Conservation (phyloP, 208 protist genomes). For the Wallacemonas collosoma region DNA sequence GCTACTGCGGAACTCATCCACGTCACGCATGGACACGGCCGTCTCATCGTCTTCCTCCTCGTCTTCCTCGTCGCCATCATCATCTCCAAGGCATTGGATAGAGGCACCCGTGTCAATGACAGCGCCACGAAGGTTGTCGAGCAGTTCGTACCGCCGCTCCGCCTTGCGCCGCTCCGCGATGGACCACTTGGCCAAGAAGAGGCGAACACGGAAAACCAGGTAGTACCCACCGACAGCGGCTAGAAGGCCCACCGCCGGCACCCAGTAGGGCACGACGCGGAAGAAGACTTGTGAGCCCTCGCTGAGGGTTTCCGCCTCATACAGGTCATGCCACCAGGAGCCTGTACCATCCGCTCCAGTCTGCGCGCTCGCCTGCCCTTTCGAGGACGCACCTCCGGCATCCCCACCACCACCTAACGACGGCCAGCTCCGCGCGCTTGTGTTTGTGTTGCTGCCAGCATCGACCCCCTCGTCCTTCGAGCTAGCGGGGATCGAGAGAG, state of each 20-base stretch:
- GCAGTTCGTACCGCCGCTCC: conserved; percentile 71
- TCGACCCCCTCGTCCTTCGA: background rate
- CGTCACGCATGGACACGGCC: conserved; percentile 67
- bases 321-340: conserved; percentile 51
- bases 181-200: conserved; percentile 78
- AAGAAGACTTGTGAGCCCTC: conserved; percentile 58
- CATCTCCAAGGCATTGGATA: conserved; percentile 42
- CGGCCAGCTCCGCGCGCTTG: background rate
- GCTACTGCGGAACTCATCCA: conserved; percentile 89
- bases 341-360: conserved; percentile 1
- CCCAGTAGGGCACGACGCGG: conserved; percentile 64
- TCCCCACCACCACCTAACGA: background rate
- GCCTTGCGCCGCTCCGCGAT: conserved; percentile 66
- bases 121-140: conserved; percentile 56
- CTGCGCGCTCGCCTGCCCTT: conserved; percentile 8
- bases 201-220: conserved; percentile 60
- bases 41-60: conserved; percentile 69
- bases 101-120: conserved; percentile 28
- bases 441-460: background rate
- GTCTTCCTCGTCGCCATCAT: conserved; percentile 63
- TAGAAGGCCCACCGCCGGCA: conserved; percentile 54
- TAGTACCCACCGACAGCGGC: conserved; percentile 57
- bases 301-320: conserved; percentile 55
- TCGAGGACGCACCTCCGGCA: conserved; percentile 5
- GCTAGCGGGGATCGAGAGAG: background rate